phyloP scores from a whole-genome alignment of 768 basidiomycete genomes.

The Calocybe indica region DNA sequence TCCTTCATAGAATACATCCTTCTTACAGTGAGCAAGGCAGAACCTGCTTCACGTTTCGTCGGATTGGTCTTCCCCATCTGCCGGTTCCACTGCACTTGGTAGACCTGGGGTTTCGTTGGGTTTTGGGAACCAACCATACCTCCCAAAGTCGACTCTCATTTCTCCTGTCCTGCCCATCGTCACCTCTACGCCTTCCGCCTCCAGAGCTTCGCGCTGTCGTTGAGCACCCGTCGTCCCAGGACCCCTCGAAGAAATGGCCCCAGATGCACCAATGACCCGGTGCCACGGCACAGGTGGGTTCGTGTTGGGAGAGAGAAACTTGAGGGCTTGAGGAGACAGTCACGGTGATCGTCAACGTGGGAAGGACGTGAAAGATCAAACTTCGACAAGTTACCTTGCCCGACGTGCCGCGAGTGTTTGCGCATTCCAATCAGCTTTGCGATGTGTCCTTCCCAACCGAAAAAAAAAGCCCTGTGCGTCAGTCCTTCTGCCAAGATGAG shows the following conservation, averaged over 20 bases:
- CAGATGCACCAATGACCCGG: slow-evolving; percentile 66
- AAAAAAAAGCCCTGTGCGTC: not conserved
- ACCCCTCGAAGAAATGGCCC: slow-evolving; percentile 75
- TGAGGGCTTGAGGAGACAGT: slow-evolving; percentile 49
- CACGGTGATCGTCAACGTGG: not conserved
- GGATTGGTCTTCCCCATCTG: slow-evolving; percentile 4
- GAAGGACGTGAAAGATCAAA: not conserved
- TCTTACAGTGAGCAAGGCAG: too few species aligned
- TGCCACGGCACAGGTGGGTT: slow-evolving; percentile 78
- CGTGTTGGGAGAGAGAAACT: slow-evolving; percentile 55
- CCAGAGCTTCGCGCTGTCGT: slow-evolving; percentile 68
- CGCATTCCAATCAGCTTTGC: slow-evolving; percentile 81
- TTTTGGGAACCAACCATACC: slow-evolving; percentile 67
- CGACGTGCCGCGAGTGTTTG: slow-evolving; percentile 72
- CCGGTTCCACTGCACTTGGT: slow-evolving; percentile 7
- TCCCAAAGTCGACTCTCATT: slow-evolving; percentile 48
- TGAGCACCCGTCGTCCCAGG: slow-evolving; percentile 78
- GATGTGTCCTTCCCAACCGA: slow-evolving; percentile 52
- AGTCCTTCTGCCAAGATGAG: too few species aligned
- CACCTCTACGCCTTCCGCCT: slow-evolving; percentile 82
- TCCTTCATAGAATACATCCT: not conserved
- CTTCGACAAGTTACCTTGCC: slow-evolving; percentile 51
- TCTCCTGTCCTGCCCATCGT: slow-evolving; percentile 47
- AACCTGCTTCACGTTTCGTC: not conserved
- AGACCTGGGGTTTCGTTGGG: slow-evolving; percentile 9